Percentiles rank a stretch among this genome's conserved stretches.
phyloP scores from a whole-genome alignment of 768 basidiomycete species.

The Phlebiopsis flavidoalba region DNA sequence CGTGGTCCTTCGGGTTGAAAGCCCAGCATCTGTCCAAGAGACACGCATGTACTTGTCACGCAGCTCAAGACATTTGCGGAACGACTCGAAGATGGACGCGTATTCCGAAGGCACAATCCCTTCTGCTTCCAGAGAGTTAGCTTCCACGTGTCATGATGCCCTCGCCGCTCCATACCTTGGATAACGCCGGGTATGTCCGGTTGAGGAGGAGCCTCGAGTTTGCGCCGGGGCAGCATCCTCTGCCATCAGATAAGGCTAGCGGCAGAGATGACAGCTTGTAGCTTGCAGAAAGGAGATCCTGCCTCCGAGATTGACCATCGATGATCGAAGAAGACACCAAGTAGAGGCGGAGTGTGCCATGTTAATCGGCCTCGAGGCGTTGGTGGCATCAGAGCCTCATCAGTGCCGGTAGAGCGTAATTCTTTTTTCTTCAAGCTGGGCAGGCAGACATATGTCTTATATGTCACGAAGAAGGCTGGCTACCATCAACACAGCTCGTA shows the following conservation, averaged over 20 bases:
- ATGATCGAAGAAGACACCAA: conserved; percentile 3
- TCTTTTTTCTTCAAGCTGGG: conserved; percentile 79
- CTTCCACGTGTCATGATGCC: background rate
- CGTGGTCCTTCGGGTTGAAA: conserved; percentile 94
- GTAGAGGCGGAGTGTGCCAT: conserved; percentile 17
- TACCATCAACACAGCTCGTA: conserved; percentile 39
- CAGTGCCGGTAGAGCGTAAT: conserved; percentile 64
- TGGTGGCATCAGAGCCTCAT: conserved; percentile 50
- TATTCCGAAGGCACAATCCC: conserved; percentile 19
- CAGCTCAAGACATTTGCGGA: conserved; percentile 82
- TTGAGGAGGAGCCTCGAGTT: background rate
- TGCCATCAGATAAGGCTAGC: conserved; percentile 14
- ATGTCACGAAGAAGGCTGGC: background rate
- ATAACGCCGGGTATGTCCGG: conserved; percentile 9
- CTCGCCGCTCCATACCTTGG: conserved; percentile 5
- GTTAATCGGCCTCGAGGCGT: conserved; percentile 29
- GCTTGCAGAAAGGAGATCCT: conserved; percentile 31
- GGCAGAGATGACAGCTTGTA: conserved; percentile 36
- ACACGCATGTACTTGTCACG: conserved; percentile 93
- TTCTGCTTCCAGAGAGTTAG: background rate
- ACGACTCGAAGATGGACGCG: conserved; percentile 51
- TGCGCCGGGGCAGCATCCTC: conserved; percentile 1
- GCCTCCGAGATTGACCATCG: conserved; percentile 16
- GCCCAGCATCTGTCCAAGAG: conserved; percentile 86
- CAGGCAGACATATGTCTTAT: background rate